Base-by-base conservation (phyloP, 495 filamentous ascomycete genomes). In the Haplographium delicatum region DNA sequence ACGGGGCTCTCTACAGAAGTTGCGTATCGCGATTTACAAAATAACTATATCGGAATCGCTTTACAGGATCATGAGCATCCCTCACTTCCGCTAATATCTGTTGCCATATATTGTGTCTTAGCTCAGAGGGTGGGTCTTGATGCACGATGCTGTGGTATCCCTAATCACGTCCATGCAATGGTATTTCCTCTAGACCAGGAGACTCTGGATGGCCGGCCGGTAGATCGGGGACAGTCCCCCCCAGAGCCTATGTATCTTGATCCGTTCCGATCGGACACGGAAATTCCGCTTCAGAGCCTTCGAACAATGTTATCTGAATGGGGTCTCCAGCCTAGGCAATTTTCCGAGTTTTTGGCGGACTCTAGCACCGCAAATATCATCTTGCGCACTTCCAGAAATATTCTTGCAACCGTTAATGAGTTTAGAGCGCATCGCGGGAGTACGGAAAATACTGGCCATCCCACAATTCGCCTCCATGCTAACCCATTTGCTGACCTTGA, bases 31-130 rank as follows among this genome's bases (percentile, higher is more conserved):
- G 81, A 83, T 37, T 61, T 98, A 20, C 81, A 86, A 51, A 94
- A 96, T 58, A 91, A 83, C 52, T 86, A 94, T 44, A 78, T 98
- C 45, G 87, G 89, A 7, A 69, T 90, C 47, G 82, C 84, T 26
- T 73, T 91, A 37, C 78, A 89, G 47, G 83, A 83, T 31, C 59
- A 64, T 8, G 67, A 71, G 1, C 88, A 94, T 54, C 78, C 83
- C 10, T 86, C 88, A 16, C 67, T 95, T 5, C 90, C 89, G 1
- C 67, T 95, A 41, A 81, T 91, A 48, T 90, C 86, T 0, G 82
- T 83, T 27, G 82, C 65, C 62, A 79, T 71, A 28, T 70, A 60
- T 44, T 78, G 59, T 47, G 67, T 56, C 48, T 50, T 70, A 41
- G 68, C 64, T 38, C 60, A 75, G 44, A 71, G 81, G 35, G 61